Evolutionary conservation across 2,329 filamentous ascomycete species (phyloP), one percentile per base, ranked within the genome.

Genomic region (Alternaria infectoria): DNA sequence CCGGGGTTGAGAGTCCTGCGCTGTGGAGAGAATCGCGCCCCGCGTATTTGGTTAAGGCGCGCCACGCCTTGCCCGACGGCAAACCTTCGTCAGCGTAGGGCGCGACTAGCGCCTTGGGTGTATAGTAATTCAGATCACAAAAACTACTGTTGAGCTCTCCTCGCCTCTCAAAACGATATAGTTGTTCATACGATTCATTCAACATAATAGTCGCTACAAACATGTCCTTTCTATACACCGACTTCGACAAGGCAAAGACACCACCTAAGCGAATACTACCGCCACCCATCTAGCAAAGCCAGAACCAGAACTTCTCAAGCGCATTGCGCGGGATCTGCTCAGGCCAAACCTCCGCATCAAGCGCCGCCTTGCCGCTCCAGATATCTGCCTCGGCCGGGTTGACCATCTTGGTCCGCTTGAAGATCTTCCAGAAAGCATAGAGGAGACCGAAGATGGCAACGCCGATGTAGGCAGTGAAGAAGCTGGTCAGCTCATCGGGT

Each of bases 341-440:
- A 1, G 77, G 79, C 82, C 82, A 84, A 12, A 79, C 70, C 64
- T 82, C 80, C 7, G 79, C 82, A 72, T 85, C 83, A 43, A 85
- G 68, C 26, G 80, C 80, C 26, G 80, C 81, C 75, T 84, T 85
- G 9, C 83, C 83, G 25, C 76, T 81, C 76, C 79, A 82, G 44
- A 85, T 81, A 63, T 85, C 83, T 6, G 80, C 80, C 61, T 83
- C 78, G 1, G 68, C 72, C 19, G 79, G 70, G 57, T 79, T 79
- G 63, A 84, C 79, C 30, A 79, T 68, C 58, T 85, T 86, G 0
- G 90, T 90, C 67, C 87, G 85, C 74, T 90, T 91, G 73, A 86
- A 80, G 36, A 89, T 76, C 77, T 93, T 92, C 87, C 89, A 92
- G 49, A 87, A 83, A 12, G 85, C 65, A 69, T 86, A 92, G 9